Evolutionary conservation across 768 basidiomycete species (phyloP), one percentile per base, ranked within the genome.

Genomic region (Boletus subcaerulescens): DNA sequence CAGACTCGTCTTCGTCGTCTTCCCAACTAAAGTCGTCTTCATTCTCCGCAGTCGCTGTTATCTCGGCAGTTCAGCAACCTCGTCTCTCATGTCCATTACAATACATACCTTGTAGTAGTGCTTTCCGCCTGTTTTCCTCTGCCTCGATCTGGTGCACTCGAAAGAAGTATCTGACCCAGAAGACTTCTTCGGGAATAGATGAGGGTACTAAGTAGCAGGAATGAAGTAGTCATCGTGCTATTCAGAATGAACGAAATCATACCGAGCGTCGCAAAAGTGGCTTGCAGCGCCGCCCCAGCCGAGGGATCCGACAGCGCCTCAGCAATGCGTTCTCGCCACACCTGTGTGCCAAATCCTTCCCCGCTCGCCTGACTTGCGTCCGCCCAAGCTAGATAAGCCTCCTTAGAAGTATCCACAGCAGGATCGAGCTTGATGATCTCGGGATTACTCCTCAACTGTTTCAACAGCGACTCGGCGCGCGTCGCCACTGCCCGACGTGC

Each of bases 21-120:
- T 94, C 93, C 93, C 93, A 96, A 63, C 83, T 89, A 71, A 96
- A 93, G 55, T 91, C 87, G 33, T 95, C 93, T 43, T 96, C 93
- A 26, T 79, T 82, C 53, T 87, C 83, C 9, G 76, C 70, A 4
- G 84, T 76, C n/a, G 79, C 84, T 86, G 8, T 29, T 29, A 58
- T 53, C 47, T 55, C 47, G 42, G 41, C 43, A 12, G 13, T 46
- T 65, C 35, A 60, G 47, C 24, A 32, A 44, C 50, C 24, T 15
- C 26, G 42, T 31, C 40, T 48, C 33, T 20, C 26, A 33, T 35
- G 41, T 1, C 33, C 20, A 31, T 49, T 50, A 24, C 26, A 24
- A 13, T 20, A 36, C 13, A 13, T 64, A 87, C 93, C 84, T 76
- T 84, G 80, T 33, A 95, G 73, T 33, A 95, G 72, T 32, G 83